Conservation (phyloP, 768 basidiomycete species). For the Phlebiopsis gigantea region DNA sequence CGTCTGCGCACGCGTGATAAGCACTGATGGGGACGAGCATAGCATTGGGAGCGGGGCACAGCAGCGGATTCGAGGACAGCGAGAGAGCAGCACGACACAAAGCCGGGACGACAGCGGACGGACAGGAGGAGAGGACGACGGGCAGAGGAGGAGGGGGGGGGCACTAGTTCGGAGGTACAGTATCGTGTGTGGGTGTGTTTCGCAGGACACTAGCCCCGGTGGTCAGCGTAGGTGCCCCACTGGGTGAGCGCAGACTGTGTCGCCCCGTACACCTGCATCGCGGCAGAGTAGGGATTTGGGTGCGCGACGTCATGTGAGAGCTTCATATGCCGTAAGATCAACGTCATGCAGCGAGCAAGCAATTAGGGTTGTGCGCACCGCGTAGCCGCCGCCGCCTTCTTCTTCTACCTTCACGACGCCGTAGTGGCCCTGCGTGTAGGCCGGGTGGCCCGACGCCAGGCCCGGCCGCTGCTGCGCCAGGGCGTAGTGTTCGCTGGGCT, state of each 20-base stretch:
- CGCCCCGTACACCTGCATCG: constrained; percentile 7
- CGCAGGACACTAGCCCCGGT: constrained; percentile 4
- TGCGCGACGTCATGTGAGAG: constrained; percentile 11
- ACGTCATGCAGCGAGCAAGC: background rate
- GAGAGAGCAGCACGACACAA: background rate
- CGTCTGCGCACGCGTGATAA: background rate
- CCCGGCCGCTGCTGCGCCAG: background rate
- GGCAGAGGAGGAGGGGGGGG: background rate
- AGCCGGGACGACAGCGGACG: background rate
- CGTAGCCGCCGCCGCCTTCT: constrained; percentile 33
- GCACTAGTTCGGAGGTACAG: background rate
- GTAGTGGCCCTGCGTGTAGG: constrained; percentile 14
- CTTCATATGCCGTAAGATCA: constrained; percentile 5
- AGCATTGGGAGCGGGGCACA: background rate
- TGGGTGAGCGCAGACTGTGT: constrained; percentile 10
- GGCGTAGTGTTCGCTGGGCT: constrained; percentile 28
- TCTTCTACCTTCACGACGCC: constrained; percentile 67
- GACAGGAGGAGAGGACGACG: too few species aligned
- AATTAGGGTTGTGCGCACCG: constrained; percentile 6
- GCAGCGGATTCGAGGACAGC: background rate
- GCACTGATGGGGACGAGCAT: background rate
- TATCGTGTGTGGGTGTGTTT: background rate
- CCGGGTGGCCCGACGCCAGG: background rate
- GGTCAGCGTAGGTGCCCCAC: constrained; percentile 15
- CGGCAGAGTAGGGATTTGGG: constrained; percentile 9